Evolutionary conservation across 139 green algal genomes (phyloP), one percentile per base, ranked within the genome.

Genomic region (Diplosphaera chodatii): DNA sequence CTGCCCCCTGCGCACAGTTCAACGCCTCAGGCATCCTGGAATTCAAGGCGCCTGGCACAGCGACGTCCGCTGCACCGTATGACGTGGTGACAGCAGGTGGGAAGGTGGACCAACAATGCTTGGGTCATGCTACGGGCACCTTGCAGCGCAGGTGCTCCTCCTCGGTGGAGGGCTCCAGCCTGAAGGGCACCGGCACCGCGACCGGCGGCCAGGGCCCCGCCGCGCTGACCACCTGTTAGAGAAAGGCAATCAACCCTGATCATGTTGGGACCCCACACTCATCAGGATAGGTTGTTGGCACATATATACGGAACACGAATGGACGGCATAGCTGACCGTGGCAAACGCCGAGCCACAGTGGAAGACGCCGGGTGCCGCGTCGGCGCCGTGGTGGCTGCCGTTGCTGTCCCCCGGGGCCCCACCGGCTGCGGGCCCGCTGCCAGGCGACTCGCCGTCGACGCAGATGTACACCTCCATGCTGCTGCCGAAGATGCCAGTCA

Each of bases 381-480:
- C 41, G 5, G n/a, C 73, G 16, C 48, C 18, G 16, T 25, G 3
- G 48, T 18, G 3, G 16, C 16, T 25, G n/a, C 27, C 27, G 27
- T 28, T 48, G 32, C 27, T 25, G 69, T 31, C 41, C 6, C 41
- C 62, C 3, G 25, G 8, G 18, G 34, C 67, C 4, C n/a, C 25
- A 33, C 28, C 34, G 13, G 56, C 28, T 32, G 74, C 48, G 8
- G 48, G 13, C 16, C 8, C 4, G 48, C 48, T 25, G 28, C 77
- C 66, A 1, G 88, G 87, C n/a, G 73, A 82, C 82, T 95, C 88
- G 0, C 80, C 90, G 74, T 85, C 90, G 34, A 95, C 84, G 10
- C 63, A 82, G n/a, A 94, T 80, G 80, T 87, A 82, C 32, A 95
- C 88, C 76, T 95, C 90, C 70, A 92, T 72, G 71, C 69, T 84